A percentile compares a stretch with the other conserved stretches of the same genome.
phyloP scores from a whole-genome alignment of 2,329 filamentous ascomycete genomes.

The Shiraia bambusicola region DNA sequence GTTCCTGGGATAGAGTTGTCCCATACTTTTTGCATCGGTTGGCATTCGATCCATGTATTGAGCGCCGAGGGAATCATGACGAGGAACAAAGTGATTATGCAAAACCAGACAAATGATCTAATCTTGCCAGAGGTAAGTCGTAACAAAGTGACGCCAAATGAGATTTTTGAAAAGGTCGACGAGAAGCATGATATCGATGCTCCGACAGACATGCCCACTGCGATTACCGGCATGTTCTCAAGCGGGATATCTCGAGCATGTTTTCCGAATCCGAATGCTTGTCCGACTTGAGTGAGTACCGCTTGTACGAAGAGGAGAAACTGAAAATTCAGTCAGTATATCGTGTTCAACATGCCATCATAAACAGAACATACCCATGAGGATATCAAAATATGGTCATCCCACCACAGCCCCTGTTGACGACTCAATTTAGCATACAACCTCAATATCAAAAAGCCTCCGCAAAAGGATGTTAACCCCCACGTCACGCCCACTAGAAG shows the following conservation, averaged over 20 bases:
- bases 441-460: conserved; percentile 23
- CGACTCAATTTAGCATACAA: conserved; percentile 32
- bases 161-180: conserved; percentile 29
- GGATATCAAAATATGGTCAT: conserved; percentile 29
- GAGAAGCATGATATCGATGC: conserved; percentile 30
- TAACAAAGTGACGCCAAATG: conserved; percentile 32
- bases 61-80: conserved; percentile 29
- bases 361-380: conserved; percentile 21
- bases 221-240: conserved; percentile 18
- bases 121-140: conserved; percentile 19
- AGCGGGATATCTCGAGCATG: conserved; percentile 17
- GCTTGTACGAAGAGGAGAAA: conserved; percentile 23
- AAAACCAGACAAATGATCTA: conserved; percentile 27
- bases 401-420: conserved; percentile 31
- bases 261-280: conserved; percentile 27
- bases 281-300: conserved; percentile 22
- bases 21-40: conserved; percentile 20
- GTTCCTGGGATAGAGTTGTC: conserved; percentile 14
- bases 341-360: neutral
- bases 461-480: conserved; percentile 24
- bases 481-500: conserved; percentile 29
- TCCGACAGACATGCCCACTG: conserved; percentile 15
- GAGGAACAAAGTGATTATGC: conserved; percentile 25
- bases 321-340: conserved; percentile 11
- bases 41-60: conserved; percentile 24